These are phyloP conservation scores for Chalciporus piperatus DNA, from an alignment of 768 basidiomycete genomes.

Conservation along the genomic window DNA sequence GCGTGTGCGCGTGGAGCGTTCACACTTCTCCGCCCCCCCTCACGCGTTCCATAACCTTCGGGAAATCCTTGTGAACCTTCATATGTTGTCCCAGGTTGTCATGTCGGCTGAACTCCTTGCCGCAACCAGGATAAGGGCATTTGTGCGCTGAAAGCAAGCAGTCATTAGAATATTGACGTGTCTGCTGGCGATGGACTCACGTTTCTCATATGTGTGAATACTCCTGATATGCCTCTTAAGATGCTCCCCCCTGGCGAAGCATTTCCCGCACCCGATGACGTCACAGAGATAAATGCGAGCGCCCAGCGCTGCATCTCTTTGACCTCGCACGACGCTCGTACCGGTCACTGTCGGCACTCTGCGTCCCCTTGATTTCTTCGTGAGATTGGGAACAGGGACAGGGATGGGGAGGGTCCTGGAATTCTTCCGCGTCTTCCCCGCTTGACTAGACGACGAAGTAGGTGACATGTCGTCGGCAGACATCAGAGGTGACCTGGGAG, in stretches of 20 bases:
- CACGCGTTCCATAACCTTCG: constrained; percentile 27
- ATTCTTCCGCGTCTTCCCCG: constrained; percentile 32
- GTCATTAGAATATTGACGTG: constrained; percentile 10
- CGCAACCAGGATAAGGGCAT: constrained; percentile 77
- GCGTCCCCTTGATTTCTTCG: constrained; percentile 67
- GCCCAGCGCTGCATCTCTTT: constrained; percentile 37
- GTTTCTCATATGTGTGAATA: constrained; percentile 91
- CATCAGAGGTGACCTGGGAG: constrained; percentile 31
- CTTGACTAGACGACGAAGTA: constrained; percentile 21
- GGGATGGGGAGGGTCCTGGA: constrained; percentile 49
- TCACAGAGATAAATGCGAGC: constrained; percentile 68
- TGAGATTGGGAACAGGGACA: constrained; percentile 64
- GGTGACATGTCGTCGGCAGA: constrained; percentile 30
- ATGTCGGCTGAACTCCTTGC: constrained; percentile 81
- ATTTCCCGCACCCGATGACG: constrained; percentile 82
- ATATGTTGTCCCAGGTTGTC: constrained; percentile 89
- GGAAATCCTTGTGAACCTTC: constrained; percentile 62
- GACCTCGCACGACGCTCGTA: constrained; percentile 25
- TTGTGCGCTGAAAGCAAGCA: constrained; percentile 56
- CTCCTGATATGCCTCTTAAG: constrained; percentile 85
- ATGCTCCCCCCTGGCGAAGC: constrained; percentile 86
- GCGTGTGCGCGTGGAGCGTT: constrained; percentile 2
- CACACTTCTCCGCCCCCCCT: constrained; percentile 21
- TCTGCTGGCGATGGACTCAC: constrained; percentile 42
- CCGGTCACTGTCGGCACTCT: constrained; percentile 54